Conservation (phyloP, 352 stramenopile genomes). For the Saprolegnia parasitica region DNA sequence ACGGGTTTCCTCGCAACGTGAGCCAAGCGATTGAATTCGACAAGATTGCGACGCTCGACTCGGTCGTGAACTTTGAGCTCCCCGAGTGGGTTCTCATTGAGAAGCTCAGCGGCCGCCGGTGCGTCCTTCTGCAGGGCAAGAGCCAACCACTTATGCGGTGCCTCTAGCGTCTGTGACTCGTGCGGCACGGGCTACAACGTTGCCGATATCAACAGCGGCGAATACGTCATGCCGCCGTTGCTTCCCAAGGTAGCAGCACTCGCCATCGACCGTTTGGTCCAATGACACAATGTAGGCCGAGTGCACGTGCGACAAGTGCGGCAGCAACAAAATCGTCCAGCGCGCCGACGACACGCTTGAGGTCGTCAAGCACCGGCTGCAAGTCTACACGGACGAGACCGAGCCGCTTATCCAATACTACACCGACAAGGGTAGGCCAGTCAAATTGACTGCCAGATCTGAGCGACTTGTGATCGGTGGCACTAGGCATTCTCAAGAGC, state of each 20-base stretch:
- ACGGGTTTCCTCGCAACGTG: constrained; percentile 88
- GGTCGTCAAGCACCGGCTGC: constrained; percentile 72
- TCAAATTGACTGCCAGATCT: too few species aligned
- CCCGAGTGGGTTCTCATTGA: constrained; percentile 83
- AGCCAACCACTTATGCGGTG: background rate
- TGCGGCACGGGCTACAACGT: constrained; percentile 87
- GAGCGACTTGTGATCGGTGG: too few species aligned
- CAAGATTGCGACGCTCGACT: constrained; percentile 63
- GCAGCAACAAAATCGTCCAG: constrained; percentile 63
- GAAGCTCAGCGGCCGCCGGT: constrained; percentile 86
- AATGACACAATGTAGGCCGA: constrained; percentile 39
- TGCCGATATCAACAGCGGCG: constrained; percentile 75
- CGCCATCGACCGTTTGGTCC: too few species aligned
- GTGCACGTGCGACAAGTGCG: constrained; percentile 75
- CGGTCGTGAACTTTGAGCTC: constrained; percentile 87
- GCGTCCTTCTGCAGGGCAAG: constrained; percentile 19
- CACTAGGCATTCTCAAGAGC: constrained; percentile 61
- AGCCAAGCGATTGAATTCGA: constrained; percentile 81
- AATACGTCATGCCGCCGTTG: constrained; percentile 87
- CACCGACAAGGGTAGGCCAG: constrained; percentile 51
- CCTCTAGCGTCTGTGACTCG: constrained; percentile 62
- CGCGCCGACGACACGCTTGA: constrained; percentile 76
- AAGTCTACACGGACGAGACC: constrained; percentile 88
- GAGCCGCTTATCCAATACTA: constrained; percentile 85
- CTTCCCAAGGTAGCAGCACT: constrained; percentile 54